These are phyloP conservation scores for Stephania japonica DNA, from an alignment of 164 flowering plant genomes.

Conservation along the genomic window DNA sequence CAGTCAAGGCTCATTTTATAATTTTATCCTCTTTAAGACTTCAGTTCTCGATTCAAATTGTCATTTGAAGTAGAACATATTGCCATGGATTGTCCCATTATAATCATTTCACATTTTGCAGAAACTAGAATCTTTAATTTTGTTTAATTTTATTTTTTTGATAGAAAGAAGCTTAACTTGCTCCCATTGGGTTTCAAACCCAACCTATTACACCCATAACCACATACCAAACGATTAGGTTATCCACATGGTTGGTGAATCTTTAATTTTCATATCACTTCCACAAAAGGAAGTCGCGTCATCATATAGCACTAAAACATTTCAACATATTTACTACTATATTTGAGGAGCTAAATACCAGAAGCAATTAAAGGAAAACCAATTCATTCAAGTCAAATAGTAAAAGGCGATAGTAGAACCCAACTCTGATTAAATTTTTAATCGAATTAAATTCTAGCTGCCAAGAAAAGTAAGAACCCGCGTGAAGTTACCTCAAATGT, in stretches of 20 bases:
- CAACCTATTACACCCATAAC: too few species aligned
- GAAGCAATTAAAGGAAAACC: background rate
- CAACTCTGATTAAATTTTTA: conserved; percentile 11
- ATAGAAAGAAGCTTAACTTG: too few species aligned
- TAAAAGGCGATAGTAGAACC: background rate
- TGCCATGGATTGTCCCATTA: background rate
- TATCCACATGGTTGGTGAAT: background rate
- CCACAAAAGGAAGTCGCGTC: background rate
- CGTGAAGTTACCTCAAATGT: background rate
- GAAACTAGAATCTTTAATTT: background rate
- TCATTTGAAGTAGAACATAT: background rate
- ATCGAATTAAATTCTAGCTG: background rate
- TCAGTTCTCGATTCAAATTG: background rate
- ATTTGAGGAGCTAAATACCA: background rate
- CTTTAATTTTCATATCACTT: background rate
- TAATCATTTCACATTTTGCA: background rate
- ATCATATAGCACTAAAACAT: background rate
- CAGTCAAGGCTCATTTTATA: background rate
- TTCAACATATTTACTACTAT: too few species aligned
- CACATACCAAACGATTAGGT: too few species aligned
- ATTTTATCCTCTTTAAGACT: background rate
- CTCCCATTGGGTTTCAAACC: too few species aligned
- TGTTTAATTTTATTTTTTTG: too few species aligned
- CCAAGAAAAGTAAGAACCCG: conserved; percentile 10
- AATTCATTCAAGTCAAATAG: background rate